These are phyloP conservation scores for Alternaria angustiovoidea DNA, from an alignment of 2,329 filamentous ascomycete genomes.

Conservation along the genomic window DNA sequence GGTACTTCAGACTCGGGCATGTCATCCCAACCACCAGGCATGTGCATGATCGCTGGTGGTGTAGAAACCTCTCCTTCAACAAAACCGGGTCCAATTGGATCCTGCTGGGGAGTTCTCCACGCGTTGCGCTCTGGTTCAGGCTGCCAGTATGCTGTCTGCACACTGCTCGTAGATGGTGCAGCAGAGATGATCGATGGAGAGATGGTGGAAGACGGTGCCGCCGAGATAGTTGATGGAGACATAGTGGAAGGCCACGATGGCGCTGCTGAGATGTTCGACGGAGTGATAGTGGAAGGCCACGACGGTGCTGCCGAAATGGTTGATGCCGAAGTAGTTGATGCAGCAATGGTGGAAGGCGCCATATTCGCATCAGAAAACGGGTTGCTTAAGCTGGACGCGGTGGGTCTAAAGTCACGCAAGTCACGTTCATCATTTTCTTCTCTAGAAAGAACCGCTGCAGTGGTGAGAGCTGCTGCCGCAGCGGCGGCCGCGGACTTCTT, in stretches of 20 bases:
- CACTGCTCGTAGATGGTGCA: conserved; percentile 30
- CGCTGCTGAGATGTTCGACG: conserved; percentile 4
- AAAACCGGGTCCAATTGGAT: conserved; percentile 42
- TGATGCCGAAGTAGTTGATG: conserved; percentile 25
- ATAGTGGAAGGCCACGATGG: conserved; percentile 23
- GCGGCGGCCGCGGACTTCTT: conserved; percentile 35
- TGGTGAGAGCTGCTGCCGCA: conserved; percentile 27
- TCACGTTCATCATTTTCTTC: conserved; percentile 28
- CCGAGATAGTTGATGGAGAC: conserved; percentile 26
- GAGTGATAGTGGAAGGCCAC: conserved; percentile 13
- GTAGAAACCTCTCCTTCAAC: conserved; percentile 49
- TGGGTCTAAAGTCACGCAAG: conserved; percentile 9
- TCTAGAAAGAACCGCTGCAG: conserved; percentile 30
- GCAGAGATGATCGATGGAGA: conserved; percentile 13
- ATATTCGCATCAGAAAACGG: conserved; percentile 40
- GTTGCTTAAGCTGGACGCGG: conserved; percentile 28
- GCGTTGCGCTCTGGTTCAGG: conserved; percentile 53
- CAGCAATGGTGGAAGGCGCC: conserved; percentile 29
- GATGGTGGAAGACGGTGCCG: conserved; percentile 29
- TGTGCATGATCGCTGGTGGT: conserved; percentile 67
- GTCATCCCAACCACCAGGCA: conserved; percentile 69
- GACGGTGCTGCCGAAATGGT: conserved; percentile 23
- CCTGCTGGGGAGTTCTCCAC: conserved; percentile 19
- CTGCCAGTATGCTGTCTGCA: conserved; percentile 51
- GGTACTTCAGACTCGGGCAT: conserved; percentile 32